Percentiles rank a stretch among this genome's conserved stretches.
phyloP scores from a whole-genome alignment of 306 rosid species.

The Rosa lucieae region DNA sequence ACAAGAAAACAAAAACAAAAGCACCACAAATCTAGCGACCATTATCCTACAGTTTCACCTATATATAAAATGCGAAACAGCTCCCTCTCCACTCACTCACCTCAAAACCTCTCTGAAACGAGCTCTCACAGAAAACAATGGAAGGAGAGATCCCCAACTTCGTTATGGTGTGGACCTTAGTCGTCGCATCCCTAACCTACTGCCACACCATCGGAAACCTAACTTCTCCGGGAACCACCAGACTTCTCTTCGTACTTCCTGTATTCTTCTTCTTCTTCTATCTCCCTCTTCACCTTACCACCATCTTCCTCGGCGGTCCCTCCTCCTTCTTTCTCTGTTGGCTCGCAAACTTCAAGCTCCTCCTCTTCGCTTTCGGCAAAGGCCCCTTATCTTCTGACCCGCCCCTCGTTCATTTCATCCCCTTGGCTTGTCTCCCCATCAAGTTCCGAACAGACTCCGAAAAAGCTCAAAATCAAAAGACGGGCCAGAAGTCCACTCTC shows the following conservation, averaged over 20 bases:
- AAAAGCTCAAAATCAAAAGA: not conserved
- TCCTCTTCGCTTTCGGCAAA: slow-evolving; percentile 40
- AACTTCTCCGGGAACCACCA: slow-evolving; percentile 23
- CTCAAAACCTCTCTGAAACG: not conserved
- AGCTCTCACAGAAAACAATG: slow-evolving; percentile 13
- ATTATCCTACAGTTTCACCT: not conserved
- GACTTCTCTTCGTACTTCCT: slow-evolving; percentile 28
- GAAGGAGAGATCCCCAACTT: slow-evolving; percentile 39
- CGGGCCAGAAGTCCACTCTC: slow-evolving; percentile 12
- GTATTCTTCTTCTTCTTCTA: slow-evolving; percentile 26
- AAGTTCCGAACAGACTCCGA: slow-evolving; percentile 30
- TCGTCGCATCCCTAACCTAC: slow-evolving; percentile 34
- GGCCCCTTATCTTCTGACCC: slow-evolving; percentile 38
- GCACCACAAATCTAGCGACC: not conserved
- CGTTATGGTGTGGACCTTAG: slow-evolving; percentile 25
- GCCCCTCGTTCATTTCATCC: slow-evolving; percentile 39
- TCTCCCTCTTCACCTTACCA: slow-evolving; percentile 32
- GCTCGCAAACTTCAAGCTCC: slow-evolving; percentile 50
- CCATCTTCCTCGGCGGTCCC: slow-evolving; percentile 32
- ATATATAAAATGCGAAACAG: not conserved
- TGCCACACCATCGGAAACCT: slow-evolving; percentile 26
- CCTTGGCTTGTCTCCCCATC: slow-evolving; percentile 69
- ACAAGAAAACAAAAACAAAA: not conserved
- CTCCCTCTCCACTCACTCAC: not conserved
- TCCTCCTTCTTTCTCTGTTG: slow-evolving; percentile 41